Conservation (phyloP, 768 basidiomycete genomes). For the Mrakia gelida region DNA sequence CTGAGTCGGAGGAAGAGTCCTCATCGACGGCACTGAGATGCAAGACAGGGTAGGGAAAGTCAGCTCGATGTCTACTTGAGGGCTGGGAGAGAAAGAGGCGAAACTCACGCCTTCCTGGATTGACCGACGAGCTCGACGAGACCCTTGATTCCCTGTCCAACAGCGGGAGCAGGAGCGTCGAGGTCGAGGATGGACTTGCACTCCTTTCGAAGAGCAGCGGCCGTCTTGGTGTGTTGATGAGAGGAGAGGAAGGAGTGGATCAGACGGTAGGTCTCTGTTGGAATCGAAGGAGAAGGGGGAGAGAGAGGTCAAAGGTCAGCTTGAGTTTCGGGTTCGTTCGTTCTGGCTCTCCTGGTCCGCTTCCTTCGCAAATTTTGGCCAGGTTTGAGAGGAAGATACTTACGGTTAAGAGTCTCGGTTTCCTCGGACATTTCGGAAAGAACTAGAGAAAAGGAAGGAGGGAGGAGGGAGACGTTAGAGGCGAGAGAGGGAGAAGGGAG, state of each 20-base stretch:
- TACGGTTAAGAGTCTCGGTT: slow-evolving; percentile 14
- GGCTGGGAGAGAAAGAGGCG: slow-evolving; percentile 31
- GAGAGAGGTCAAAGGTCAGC: background rate
- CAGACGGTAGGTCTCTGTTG: slow-evolving; percentile 65
- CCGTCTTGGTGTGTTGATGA: slow-evolving; percentile 64
- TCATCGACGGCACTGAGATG: slow-evolving; percentile 30
- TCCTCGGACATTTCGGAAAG: slow-evolving; percentile 7
- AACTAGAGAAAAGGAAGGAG: background rate
- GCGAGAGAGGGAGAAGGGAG: background rate
- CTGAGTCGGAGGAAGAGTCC: slow-evolving; percentile 40
- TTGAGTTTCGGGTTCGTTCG: too few relatives aligned
- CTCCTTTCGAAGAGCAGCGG: slow-evolving; percentile 40
- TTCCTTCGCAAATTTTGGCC: background rate
- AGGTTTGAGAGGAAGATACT: background rate
- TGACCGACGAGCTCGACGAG: slow-evolving; percentile 27
- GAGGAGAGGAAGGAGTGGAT: slow-evolving; percentile 69
- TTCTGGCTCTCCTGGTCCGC: background rate
- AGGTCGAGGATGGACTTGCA: slow-evolving; percentile 27
- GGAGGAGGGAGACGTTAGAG: background rate
- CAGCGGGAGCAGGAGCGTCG: background rate
- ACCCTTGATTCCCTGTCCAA: slow-evolving; percentile 11
- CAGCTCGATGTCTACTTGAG: too few relatives aligned
- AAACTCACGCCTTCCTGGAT: slow-evolving; percentile 18
- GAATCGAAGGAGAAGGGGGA: background rate
- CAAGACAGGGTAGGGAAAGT: slow-evolving; percentile 20